These are phyloP conservation scores for Saccharomyces jurei DNA, from an alignment of 805 yeast genomes.

Conservation along the genomic window DNA sequence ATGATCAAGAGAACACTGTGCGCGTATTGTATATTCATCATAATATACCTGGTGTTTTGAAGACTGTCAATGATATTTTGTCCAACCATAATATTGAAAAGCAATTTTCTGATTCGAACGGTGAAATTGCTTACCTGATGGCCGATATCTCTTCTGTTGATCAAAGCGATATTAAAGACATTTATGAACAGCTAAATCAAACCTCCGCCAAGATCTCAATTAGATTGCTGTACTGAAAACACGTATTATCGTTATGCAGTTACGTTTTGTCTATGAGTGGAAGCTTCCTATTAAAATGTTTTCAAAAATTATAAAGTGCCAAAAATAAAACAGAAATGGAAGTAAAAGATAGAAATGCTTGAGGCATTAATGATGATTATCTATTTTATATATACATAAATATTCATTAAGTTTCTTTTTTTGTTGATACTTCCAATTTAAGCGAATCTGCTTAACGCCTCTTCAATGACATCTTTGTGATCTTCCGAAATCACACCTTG, in stretches of 20 bases:
- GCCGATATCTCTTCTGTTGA: constrained; percentile 90
- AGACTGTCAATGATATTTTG: constrained; percentile 91
- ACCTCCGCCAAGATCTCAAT: constrained; percentile 89
- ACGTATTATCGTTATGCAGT: background rate
- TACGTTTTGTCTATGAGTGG: background rate
- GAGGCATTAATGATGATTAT: background rate
- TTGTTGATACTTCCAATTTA: background rate
- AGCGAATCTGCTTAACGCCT: constrained; percentile 35
- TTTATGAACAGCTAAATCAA: constrained; percentile 77
- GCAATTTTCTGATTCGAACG: constrained; percentile 95
- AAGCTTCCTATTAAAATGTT: background rate
- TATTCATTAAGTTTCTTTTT: background rate
- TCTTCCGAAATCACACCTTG: constrained; percentile 50
- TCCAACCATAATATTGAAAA: constrained; percentile 93
- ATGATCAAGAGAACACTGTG: constrained; percentile 80
- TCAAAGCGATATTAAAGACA: constrained; percentile 69
- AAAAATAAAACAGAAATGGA: background rate
- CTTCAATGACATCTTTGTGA: constrained; percentile 34
- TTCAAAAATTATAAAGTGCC: background rate
- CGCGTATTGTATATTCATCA: constrained; percentile 94
- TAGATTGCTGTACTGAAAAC: constrained; percentile 67
- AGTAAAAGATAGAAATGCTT: background rate
- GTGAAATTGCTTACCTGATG: constrained; percentile 94
- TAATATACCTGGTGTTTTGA: constrained; percentile 97
- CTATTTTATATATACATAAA: background rate